A percentile compares a stretch with the other conserved stretches of the same genome.
Conservation (phyloP, 345 rosid genomes). For the Carallia pectinifolia region DNA sequence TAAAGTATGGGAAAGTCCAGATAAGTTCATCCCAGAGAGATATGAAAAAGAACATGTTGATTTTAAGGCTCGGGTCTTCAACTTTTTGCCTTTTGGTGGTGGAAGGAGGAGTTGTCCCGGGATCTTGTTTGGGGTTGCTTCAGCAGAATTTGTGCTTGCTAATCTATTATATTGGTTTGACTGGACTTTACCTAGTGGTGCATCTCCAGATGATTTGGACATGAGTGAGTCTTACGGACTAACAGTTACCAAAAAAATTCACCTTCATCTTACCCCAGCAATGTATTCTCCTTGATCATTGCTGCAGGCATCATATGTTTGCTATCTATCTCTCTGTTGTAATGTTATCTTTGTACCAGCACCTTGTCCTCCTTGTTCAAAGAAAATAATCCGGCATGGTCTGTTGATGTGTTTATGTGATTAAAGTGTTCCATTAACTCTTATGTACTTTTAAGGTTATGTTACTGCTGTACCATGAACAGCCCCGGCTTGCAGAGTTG, state of each 20-base stretch:
- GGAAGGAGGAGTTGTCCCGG: conserved; percentile 30
- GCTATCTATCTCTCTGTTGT: too few species aligned
- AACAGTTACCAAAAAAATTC: conserved; percentile 10
- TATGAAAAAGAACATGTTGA: conserved; percentile 13
- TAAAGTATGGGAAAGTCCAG: conserved; percentile 8
- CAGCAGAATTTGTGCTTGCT: conserved; percentile 13
- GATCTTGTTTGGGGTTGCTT: background rate
- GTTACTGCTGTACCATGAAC: too few species aligned
- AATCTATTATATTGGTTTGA: conserved; percentile 23
- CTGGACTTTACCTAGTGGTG: conserved; percentile 18
- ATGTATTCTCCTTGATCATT: conserved; percentile 1
- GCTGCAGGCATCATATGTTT: background rate
- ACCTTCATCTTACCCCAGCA: conserved; percentile 11
- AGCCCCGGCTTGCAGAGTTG: too few species aligned
- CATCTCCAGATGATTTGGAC: conserved; percentile 7
- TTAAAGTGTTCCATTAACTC: too few species aligned
- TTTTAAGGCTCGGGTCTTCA: conserved; percentile 1
- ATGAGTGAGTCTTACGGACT: conserved; percentile 17
- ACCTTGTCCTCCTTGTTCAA: too few species aligned
- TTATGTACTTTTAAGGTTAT: too few species aligned
- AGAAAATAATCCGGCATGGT: too few species aligned
- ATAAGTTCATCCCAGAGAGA: conserved; percentile 24
- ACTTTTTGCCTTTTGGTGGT: conserved; percentile 21
- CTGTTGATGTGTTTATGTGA: too few species aligned
- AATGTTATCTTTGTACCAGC: too few species aligned